Evolutionary conservation across 441 rosid species (phyloP), one percentile per base, ranked within the genome.

Genomic region (Mallotus repandus): DNA sequence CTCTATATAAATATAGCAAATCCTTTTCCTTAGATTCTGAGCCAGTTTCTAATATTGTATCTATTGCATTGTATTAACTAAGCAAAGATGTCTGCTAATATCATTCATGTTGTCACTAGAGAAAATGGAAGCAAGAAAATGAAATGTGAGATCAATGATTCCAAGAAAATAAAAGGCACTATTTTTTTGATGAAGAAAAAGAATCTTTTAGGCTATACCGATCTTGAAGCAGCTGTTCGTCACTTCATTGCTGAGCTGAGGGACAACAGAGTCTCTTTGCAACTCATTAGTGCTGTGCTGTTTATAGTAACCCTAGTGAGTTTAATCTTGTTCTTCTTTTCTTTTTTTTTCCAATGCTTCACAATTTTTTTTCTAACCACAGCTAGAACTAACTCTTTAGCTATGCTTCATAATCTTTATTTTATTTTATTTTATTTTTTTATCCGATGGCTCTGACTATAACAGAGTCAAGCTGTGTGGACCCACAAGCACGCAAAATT

Each of bases 81-180:
- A 61, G 68, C 68, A 52, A 72, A 38, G 11, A 52, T 35, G 61
- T 38, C 35, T 8, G 14, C 15, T 5, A 55, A 38, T 41, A 19
- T 35, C 7, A 9, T 9, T 49, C 66, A 15, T 10, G 49, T 48
- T 22, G 15, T 29, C 8, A 70, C 48, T 45, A 60, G 50, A 10
- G 74, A 49, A 19, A 62, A 63, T 72, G 61, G 52, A 32, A 72
- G 60, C 50, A 72, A 72, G 68, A 72, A 41, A 43, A 32, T 63
- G 61, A 72, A 54, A 54, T 56, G 10, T 32, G 62, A 72, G 57
- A 38, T 9, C 22, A 32, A 7, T 5, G 50, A 62, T 8, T n/a
- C 55, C 54, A 46, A 7, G n/a, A 63, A 63, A 21, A 63, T 72
- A 29, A 54, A 19, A 63, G 75, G 63, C 62, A 63, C 7, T 19